Evolutionary conservation across 495 filamentous ascomycete genomes (phyloP).

Genomic region (Penicillium flavigenum): DNA sequence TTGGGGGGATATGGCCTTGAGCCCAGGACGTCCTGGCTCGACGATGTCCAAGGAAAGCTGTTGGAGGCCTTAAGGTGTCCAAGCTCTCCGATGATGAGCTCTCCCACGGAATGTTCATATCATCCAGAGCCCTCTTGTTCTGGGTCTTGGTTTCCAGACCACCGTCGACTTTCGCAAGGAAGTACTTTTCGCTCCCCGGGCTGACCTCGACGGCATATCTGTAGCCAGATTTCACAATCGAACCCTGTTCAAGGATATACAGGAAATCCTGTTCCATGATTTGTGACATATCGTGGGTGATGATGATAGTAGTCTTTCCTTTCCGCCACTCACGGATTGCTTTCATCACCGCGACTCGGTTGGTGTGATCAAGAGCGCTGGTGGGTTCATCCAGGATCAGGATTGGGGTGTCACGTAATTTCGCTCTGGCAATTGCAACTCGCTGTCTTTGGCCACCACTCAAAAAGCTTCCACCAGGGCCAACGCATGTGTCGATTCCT

Average conservation of each 20-base stretch:
- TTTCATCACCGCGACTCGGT: conserved; percentile 68
- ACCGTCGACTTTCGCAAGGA: conserved; percentile 1
- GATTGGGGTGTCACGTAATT: conserved; percentile 76
- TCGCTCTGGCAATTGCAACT: conserved; percentile 73
- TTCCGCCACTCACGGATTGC: conserved; percentile 67
- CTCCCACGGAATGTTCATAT: background rate
- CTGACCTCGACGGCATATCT: conserved; percentile 44
- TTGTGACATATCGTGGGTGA: conserved; percentile 86
- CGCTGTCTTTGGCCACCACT: conserved; percentile 86
- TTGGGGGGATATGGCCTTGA: conserved; percentile 20
- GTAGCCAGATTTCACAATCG: conserved; percentile 68
- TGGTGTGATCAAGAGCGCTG: conserved; percentile 72
- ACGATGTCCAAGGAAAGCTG: conserved; percentile 7
- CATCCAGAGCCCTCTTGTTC: background rate
- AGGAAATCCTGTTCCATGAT: conserved; percentile 74
- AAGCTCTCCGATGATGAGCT: conserved; percentile 1
- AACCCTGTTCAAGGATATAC: conserved; percentile 74
- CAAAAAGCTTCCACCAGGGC: conserved; percentile 64
- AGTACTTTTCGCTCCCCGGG: conserved; percentile 20
- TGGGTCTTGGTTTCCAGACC: background rate
- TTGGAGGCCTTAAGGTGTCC: conserved; percentile 8
- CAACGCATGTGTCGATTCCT: conserved; percentile 72
- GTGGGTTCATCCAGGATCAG: conserved; percentile 86
- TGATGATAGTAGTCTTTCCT: conserved; percentile 77
- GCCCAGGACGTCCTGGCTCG: conserved; percentile 13